Evolutionary conservation across 78 protist genomes (phyloP).

Genomic region (Dictyostelium discoideum): dicty_2.7 NC_007089.4:1784501-1785000

Average conservation of each 20-base stretch:
- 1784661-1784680: conserved; percentile 82
- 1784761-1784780: conserved; percentile 80
- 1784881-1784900: conserved; percentile 98
- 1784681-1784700: conserved; percentile 92
- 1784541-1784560: conserved; percentile 89
- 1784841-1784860: conserved; percentile 87
- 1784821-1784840: conserved; percentile 95
- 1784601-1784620: conserved; percentile 97
- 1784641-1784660: conserved; percentile 97
- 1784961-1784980: conserved; percentile 99
- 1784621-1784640: conserved; percentile 99
- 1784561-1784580: conserved; percentile 82
- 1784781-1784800: conserved; percentile 88
- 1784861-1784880: conserved; percentile 98
- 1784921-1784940: conserved; percentile 99
- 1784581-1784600: conserved; percentile 96
- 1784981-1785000: conserved; percentile 96
- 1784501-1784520: conserved; percentile 85
- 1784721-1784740: conserved; percentile 83
- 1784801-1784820: conserved; percentile 94
- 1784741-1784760: conserved; percentile 84
- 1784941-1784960: conserved; percentile 99
- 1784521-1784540: conserved; percentile 83
- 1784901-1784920: conserved; percentile 99
- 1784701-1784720: conserved; percentile 93